Conservation (phyloP, 2,329 filamentous ascomycete species). For the Pestalotiopsis sp. region DNA sequence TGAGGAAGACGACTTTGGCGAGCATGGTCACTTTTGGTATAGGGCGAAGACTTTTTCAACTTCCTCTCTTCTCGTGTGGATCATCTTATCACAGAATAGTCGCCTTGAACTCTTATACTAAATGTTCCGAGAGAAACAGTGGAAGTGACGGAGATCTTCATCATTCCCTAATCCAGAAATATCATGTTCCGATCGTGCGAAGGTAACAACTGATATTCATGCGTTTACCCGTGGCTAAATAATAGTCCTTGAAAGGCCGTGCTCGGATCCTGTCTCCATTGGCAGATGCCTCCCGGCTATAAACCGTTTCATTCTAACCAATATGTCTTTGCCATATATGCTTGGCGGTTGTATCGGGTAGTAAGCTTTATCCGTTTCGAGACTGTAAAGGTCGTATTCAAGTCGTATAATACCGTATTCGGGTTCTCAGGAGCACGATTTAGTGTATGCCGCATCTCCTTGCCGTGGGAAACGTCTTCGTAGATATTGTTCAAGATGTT, state of each 20-base stretch:
- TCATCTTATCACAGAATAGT: too few relatives aligned
- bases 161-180: neutral
- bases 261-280: neutral
- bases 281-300: neutral
- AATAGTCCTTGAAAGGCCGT: neutral
- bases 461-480: too few relatives aligned
- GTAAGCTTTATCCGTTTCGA: neutral
- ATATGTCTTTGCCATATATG: neutral
- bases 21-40: neutral
- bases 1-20: conserved; percentile 23
- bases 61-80: too few relatives aligned
- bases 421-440: neutral
- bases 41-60: too few relatives aligned
- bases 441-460: too few relatives aligned
- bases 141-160: too few relatives aligned
- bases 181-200: neutral
- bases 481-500: too few relatives aligned
- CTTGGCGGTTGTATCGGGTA: neutral
- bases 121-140: too few relatives aligned
- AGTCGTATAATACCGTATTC: neutral
- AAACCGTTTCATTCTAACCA: neutral
- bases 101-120: too few relatives aligned
- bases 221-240: neutral
- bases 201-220: neutral
- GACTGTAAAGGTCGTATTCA: neutral